These are phyloP conservation scores for Lotus japonicus DNA, from an alignment of 306 rosid species.

Conservation along the genomic window DNA sequence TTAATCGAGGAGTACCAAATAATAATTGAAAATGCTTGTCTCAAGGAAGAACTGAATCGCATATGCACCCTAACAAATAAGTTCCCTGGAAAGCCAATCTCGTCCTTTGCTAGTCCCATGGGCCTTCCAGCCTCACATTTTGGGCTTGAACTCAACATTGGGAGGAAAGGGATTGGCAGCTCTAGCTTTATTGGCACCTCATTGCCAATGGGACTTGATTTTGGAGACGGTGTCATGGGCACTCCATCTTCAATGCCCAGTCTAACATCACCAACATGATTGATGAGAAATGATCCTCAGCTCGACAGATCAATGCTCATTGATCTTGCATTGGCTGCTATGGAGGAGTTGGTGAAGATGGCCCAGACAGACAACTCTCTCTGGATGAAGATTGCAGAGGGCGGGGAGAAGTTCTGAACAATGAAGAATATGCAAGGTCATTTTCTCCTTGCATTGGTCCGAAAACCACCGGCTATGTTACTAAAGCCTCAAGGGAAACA, in stretches of 20 bases:
- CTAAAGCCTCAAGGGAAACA: constrained; percentile 76
- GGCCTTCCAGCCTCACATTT: constrained; percentile 41
- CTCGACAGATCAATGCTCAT: constrained; percentile 46
- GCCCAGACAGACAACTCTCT: constrained; percentile 60
- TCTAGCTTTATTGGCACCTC: constrained; percentile 19
- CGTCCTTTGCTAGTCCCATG: constrained; percentile 43
- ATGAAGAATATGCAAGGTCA: constrained; percentile 56
- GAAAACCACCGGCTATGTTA: constrained; percentile 39
- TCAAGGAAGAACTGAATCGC: constrained; percentile 67
- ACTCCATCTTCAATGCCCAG: constrained; percentile 30
- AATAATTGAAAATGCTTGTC: constrained; percentile 80
- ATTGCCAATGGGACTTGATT: constrained; percentile 60
- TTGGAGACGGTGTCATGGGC: constrained; percentile 53
- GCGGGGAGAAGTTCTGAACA: constrained; percentile 55
- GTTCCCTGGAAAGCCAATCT: constrained; percentile 82
- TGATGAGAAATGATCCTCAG: constrained; percentile 47
- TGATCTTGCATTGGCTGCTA: constrained; percentile 74
- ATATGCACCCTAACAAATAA: constrained; percentile 59
- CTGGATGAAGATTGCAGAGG: constrained; percentile 66
- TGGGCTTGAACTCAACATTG: constrained; percentile 66
- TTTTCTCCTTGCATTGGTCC: constrained; percentile 55
- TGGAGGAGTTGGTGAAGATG: constrained; percentile 81
- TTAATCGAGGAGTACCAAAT: constrained; percentile 91
- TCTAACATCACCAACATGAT: constrained; percentile 33
- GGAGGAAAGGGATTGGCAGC: constrained; percentile 58